Conservation (phyloP, 441 rosid species). For the Erysimum cheiri region DNA sequence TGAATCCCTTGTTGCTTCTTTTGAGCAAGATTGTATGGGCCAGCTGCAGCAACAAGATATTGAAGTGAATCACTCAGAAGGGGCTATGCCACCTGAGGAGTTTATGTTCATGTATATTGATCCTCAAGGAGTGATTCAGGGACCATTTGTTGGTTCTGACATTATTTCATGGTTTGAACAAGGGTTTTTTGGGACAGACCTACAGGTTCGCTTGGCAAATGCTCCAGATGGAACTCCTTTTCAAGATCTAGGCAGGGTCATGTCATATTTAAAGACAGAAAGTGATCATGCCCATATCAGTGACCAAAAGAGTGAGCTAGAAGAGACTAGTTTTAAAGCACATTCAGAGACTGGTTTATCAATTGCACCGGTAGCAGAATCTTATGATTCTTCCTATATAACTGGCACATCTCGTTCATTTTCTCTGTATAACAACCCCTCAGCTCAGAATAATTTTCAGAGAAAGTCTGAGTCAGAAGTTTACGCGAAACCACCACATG, state of each 20-base stretch:
- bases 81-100: slow-evolving; percentile 52
- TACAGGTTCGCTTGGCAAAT: slow-evolving; percentile 64
- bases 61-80: slow-evolving; percentile 35
- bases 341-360: slow-evolving; percentile 47
- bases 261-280: slow-evolving; percentile 60
- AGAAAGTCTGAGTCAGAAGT: slow-evolving; percentile 52
- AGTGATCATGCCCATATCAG: slow-evolving; percentile 31
- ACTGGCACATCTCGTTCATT: slow-evolving; percentile 39
- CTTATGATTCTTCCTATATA: slow-evolving; percentile 42
- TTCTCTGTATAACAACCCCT: slow-evolving; percentile 41
- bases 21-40: slow-evolving; percentile 43
- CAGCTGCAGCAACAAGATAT: slow-evolving; percentile 37
- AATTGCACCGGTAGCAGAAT: slow-evolving; percentile 44
- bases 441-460: slow-evolving; percentile 49
- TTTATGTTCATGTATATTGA: slow-evolving; percentile 59
- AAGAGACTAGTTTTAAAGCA: slow-evolving; percentile 50
- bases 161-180: slow-evolving; percentile 74
- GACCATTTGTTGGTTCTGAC: slow-evolving; percentile 69
- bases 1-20: slow-evolving; percentile 39
- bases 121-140: slow-evolving; percentile 71
- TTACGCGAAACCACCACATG: slow-evolving; percentile 48
- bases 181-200: slow-evolving; percentile 74
- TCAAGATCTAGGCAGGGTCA: slow-evolving; percentile 59
- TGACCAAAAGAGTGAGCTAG: slow-evolving; percentile 46
- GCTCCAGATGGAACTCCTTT: slow-evolving; percentile 71